Evolutionary conservation across 2,329 filamentous ascomycete genomes (phyloP).

Genomic region (Capronia coronata): DNA sequence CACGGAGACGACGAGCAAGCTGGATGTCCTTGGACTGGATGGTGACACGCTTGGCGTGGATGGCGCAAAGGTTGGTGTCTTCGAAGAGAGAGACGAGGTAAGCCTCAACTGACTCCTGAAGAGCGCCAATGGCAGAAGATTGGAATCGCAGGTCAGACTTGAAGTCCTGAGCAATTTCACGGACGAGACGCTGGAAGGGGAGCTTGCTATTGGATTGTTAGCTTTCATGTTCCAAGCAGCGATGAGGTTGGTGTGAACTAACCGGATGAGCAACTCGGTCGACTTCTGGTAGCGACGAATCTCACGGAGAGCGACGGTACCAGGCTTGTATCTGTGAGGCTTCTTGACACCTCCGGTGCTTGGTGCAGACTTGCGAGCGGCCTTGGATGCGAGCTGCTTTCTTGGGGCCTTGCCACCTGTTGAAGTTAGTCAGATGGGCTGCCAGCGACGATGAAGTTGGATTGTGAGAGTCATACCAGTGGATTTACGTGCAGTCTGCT

Average conservation of each 20-base stretch:
- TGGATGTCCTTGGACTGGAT: conserved; percentile 95
- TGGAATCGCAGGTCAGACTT: conserved; percentile 96
- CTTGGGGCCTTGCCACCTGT: conserved; percentile 62
- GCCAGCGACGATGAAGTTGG: conserved; percentile 20
- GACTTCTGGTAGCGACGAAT: conserved; percentile 98
- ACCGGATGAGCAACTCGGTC: conserved; percentile 84
- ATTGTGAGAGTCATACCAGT: conserved; percentile 18
- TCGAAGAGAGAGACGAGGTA: conserved; percentile 98
- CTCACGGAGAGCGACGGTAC: conserved; percentile 95
- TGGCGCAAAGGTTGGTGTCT: conserved; percentile 96
- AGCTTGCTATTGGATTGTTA: conserved; percentile 89
- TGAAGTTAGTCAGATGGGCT: conserved; percentile 23
- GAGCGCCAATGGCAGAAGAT: conserved; percentile 91
- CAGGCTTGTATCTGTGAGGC: conserved; percentile 84
- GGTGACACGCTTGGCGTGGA: conserved; percentile 98
- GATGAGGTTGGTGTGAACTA: conserved; percentile 2
- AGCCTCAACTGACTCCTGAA: conserved; percentile 97
- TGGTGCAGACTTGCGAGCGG: conserved; percentile 94
- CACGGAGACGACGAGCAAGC: conserved; percentile 88
- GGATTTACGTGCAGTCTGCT: conserved; percentile 49
- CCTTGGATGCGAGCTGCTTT: conserved; percentile 99
- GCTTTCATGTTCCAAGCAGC: conserved; percentile 79
- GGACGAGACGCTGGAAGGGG: conserved; percentile 93
- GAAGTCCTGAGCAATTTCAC: conserved; percentile 94
- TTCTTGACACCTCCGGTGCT: conserved; percentile 97